Base-by-base conservation (phyloP, 2,329 filamentous ascomycete species). In the Talaromyces atroroseus region DNA sequence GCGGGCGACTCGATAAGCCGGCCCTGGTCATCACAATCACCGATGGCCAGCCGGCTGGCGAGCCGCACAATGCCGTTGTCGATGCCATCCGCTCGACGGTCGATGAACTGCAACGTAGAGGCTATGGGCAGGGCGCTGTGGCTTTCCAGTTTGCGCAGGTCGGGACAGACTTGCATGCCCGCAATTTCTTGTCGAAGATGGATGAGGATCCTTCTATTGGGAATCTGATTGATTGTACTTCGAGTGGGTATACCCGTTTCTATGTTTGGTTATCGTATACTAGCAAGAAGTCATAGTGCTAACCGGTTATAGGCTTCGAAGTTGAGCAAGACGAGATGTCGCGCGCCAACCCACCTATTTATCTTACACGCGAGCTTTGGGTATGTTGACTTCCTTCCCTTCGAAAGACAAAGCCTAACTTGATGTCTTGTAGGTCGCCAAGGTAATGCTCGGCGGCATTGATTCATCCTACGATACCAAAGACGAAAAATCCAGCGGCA, bases 121-220 rank as follows among this genome's bases (percentile, higher is more conserved):
- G 75, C 51, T 82, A 81, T 63, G 82, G 83, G 32, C 74, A 75
- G 26, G 80, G 80, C 49, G 82, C 82, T n/a, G 70, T 87, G 58
- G 79, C 82, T 0, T 87, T 87, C 74, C 83, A 87, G 65, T 87
- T 87, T 65, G 84, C 84, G 0, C 85, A 88, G 63, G 85, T 88
- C 49, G 85, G 85, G 60, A 86, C 86, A 62, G 85, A 88, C 63
- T 75, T 80, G 65, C 80, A 80, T 61, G 85, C 85, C 2, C 80
- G 81, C 54, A 80, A 85, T 59, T 88, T 87, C 75, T 74, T 88
- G 49, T 71, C 76, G 49, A 81, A 81, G 63, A 76, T 88, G n/a
- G 85, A 88, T 63, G 79, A 82, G 59, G 83, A 87, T 58, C 82
- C 83, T 12, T 69, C 70, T 21, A 80, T 88, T 63, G 85, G 85